Percentiles rank a stretch among this genome's conserved stretches.
Evolutionary conservation across 345 rosid species (phyloP).

Genomic region (Firmiana major): DNA sequence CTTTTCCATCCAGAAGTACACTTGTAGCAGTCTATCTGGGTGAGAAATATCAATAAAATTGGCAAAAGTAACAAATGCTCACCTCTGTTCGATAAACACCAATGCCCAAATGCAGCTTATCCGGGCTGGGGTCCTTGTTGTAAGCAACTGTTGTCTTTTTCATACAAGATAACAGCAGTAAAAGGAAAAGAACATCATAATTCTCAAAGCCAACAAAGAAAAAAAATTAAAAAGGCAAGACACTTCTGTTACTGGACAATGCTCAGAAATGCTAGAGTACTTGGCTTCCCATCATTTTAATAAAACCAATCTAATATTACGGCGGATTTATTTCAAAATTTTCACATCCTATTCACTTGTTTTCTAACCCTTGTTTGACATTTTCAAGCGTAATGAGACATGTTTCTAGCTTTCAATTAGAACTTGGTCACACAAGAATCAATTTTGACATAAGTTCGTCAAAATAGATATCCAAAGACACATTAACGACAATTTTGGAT

Average conservation of each 20-base stretch:
- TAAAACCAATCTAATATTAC: not conserved
- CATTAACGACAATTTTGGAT: not conserved
- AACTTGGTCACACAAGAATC: not conserved
- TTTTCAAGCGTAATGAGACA: not conserved
- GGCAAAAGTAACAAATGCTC: slow-evolving; percentile 1
- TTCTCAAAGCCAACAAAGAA: not conserved
- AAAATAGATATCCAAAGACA: not conserved
- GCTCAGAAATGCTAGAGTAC: not conserved
- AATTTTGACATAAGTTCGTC: not conserved
- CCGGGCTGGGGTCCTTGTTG: slow-evolving; percentile 51
- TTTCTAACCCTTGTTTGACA: not conserved
- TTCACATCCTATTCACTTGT: not conserved
- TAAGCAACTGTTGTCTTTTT: slow-evolving; percentile 46
- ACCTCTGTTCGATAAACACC: slow-evolving; percentile 72
- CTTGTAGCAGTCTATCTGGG: slow-evolving; percentile 17
- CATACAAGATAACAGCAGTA: slow-evolving; percentile 6
- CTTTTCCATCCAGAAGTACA: not conserved
- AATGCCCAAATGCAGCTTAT: slow-evolving; percentile 58
- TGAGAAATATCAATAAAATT: not conserved
- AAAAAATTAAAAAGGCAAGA: not conserved
- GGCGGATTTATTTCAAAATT: not conserved
- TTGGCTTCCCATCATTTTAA: not conserved
- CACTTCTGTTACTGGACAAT: not conserved
- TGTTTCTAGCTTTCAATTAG: not conserved
- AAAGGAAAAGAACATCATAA: not conserved